Conservation (phyloP, 139 green algal genomes). For the Astrephomene gubernaculifera region DNA sequence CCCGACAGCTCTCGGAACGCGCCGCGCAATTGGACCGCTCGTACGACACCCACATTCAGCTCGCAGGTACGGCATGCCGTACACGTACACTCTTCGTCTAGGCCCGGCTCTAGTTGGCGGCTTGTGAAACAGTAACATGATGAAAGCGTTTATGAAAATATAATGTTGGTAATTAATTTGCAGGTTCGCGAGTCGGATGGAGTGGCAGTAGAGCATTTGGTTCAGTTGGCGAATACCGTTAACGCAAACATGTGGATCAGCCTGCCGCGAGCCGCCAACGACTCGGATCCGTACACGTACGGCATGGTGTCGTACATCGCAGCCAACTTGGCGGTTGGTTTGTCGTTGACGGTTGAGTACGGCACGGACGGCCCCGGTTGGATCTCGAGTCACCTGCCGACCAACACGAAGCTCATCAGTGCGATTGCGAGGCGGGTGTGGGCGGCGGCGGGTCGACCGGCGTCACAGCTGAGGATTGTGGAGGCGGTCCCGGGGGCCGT, state of each 20-base stretch:
- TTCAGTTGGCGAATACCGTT: slow-evolving; percentile 22
- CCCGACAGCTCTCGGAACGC: neutral
- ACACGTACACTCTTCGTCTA: neutral
- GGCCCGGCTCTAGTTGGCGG: neutral
- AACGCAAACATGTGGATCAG: slow-evolving; percentile 22
- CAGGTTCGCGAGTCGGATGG: slow-evolving; percentile 30
- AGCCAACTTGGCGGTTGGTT: neutral
- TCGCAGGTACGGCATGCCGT: slow-evolving; percentile 6
- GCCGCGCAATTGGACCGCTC: neutral
- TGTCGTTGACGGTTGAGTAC: slow-evolving; percentile 33
- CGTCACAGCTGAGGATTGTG: neutral
- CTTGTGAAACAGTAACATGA: neutral
- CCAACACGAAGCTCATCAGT: slow-evolving; percentile 8
- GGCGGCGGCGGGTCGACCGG: slow-evolving; percentile 7
- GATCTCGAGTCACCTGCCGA: slow-evolving; percentile 17
- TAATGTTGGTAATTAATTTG: neutral
- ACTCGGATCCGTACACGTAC: slow-evolving; percentile 22
- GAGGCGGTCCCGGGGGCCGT: neutral
- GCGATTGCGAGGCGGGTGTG: neutral
- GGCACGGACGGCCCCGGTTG: slow-evolving; percentile 31
- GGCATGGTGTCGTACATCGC: slow-evolving; percentile 33
- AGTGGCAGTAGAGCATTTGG: slow-evolving; percentile 34
- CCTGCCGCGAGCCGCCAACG: slow-evolving; percentile 28
- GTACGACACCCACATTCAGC: neutral
- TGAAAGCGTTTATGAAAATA: neutral